Base-by-base conservation (phyloP, 495 filamentous ascomycete genomes). In the Poronia punctata region DNA sequence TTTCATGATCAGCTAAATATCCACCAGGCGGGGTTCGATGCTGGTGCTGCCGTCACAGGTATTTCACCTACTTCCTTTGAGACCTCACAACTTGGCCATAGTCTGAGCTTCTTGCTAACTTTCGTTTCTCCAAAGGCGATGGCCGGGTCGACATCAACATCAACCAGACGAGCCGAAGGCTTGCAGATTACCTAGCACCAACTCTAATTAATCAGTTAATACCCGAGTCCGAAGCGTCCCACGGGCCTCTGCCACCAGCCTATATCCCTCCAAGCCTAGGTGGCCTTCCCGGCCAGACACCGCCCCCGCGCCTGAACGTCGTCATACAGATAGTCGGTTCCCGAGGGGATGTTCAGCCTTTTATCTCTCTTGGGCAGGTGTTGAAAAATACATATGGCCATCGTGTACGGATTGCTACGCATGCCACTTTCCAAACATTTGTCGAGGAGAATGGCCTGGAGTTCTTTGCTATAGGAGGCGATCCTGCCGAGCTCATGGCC, bases 321-420 rank as follows among this genome's bases (percentile, higher is more conserved):
- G 84, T 88, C 22, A 86, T 88, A 49, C 83, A 86, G 53, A 79
- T 89, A 7, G 79, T 88, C 26, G 86, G 84, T 10, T 82, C 79
- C 2, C 75, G 84, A 16, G 85, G 84, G n/a, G 84, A 88, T 51
- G 80, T 84, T 0, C 84, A 88, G 54, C 83, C 83, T 4, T 88
- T 88, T 45, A 57, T 88, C 24, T 75, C 80, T 8, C 57, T 86
- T 5, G 83, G 82, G 0, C 75, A 76, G 53, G 65, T 70, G 0
- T 55, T 93, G 15, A 74, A 80, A 50, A 54, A 72, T 18, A 65
- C 59, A 3, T 76, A 82, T 51, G 75, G 78, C n/a, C 85, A 89
- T 61, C 75, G 85, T 15, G 81, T 90, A 3, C 74, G 85, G 16
- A 61, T 90, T 7, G 85, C 85, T 11, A 90, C 85, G 1, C 85